phyloP scores from a whole-genome alignment of 495 filamentous ascomycete species.

The Neurospora sp. region DNA sequence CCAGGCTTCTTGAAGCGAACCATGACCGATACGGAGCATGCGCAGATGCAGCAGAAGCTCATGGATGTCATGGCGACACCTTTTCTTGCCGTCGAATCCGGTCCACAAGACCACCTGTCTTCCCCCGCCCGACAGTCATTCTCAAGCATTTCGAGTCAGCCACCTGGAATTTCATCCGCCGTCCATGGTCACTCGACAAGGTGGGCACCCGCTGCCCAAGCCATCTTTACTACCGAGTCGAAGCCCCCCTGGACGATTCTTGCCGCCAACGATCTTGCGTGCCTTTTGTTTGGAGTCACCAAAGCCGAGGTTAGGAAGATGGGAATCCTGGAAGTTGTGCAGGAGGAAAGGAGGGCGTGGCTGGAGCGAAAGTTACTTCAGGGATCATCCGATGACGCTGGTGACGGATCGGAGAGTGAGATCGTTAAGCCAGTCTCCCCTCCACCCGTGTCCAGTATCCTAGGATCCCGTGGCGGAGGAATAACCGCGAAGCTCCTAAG shows the following conservation, averaged over 20 bases:
- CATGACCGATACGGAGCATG: constrained; percentile 66
- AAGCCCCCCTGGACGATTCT: constrained; percentile 88
- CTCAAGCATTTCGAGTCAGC: constrained; percentile 14
- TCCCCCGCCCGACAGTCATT: constrained; percentile 37
- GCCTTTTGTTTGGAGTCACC: constrained; percentile 90
- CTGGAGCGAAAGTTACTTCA: constrained; percentile 74
- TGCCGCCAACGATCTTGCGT: constrained; percentile 94
- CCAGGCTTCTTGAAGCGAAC: constrained; percentile 70
- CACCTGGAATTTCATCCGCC: constrained; percentile 28
- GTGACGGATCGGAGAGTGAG: constrained; percentile 32
- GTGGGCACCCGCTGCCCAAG: constrained; percentile 85
- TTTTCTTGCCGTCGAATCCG: constrained; percentile 46
- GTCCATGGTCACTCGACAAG: constrained; percentile 80
- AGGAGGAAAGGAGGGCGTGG: constrained; percentile 78
- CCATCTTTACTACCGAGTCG: constrained; percentile 89
- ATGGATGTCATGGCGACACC: constrained; percentile 84
- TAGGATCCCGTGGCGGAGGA: constrained; percentile 57
- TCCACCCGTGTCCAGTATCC: constrained; percentile 37
- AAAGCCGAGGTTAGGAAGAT: constrained; percentile 88
- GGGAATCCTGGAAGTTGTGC: constrained; percentile 90
- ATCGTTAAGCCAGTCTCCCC: constrained; percentile 31
- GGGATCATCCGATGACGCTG: constrained; percentile 31
- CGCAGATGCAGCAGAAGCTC: constrained; percentile 69
- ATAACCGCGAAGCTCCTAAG: constrained; percentile 78
- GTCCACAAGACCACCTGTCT: constrained; percentile 31